Percentiles rank a stretch among this genome's conserved stretches.
Evolutionary conservation across 2,329 filamentous ascomycete species (phyloP).

Genomic region (Chrysoporthe deuterocubensis): DNA sequence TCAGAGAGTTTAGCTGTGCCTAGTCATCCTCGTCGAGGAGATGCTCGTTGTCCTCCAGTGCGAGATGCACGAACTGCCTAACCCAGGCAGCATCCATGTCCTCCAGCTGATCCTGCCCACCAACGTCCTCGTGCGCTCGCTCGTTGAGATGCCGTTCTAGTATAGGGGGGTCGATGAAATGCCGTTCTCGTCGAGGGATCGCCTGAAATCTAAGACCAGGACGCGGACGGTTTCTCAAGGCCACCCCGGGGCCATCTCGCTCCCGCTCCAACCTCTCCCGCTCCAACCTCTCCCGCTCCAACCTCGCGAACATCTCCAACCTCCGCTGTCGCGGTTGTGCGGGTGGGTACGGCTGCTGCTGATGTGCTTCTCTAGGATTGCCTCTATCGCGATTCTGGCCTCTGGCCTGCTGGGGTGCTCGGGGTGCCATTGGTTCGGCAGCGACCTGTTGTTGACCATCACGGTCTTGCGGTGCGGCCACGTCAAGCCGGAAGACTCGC

Average conservation of each 20-base stretch:
- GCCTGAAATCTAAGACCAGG: slow-evolving; percentile 7
- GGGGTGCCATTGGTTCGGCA: slow-evolving; percentile 18
- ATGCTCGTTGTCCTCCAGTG: slow-evolving; percentile 58
- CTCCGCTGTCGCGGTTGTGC: too few relatives aligned
- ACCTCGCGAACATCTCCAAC: too few relatives aligned
- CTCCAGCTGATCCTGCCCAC: slow-evolving; percentile 42
- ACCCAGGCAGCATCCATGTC: slow-evolving; percentile 57
- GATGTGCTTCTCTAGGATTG: slow-evolving; percentile 26
- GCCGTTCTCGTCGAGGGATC: slow-evolving; percentile 17
- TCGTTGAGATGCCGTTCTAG: slow-evolving; percentile 18
- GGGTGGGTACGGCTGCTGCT: slow-evolving; percentile 14
- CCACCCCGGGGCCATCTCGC: slow-evolving; percentile 36
- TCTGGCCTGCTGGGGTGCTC: slow-evolving; percentile 27
- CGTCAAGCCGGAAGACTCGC: slow-evolving; percentile 58
- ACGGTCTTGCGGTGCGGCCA: slow-evolving; percentile 38
- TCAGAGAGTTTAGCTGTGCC: neutral
- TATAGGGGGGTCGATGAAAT: slow-evolving; percentile 11
- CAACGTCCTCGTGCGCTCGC: slow-evolving; percentile 16
- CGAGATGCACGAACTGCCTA: slow-evolving; percentile 57
- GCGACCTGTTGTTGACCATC: slow-evolving; percentile 38
- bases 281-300: too few relatives aligned
- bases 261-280: neutral
- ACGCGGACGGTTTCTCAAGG: slow-evolving; percentile 15
- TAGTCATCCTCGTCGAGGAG: slow-evolving; percentile 47
- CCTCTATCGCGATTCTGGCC: slow-evolving; percentile 33